phyloP scores from a whole-genome alignment of 2,329 filamentous ascomycete genomes.

The Dactylellina drechsleri region DNA sequence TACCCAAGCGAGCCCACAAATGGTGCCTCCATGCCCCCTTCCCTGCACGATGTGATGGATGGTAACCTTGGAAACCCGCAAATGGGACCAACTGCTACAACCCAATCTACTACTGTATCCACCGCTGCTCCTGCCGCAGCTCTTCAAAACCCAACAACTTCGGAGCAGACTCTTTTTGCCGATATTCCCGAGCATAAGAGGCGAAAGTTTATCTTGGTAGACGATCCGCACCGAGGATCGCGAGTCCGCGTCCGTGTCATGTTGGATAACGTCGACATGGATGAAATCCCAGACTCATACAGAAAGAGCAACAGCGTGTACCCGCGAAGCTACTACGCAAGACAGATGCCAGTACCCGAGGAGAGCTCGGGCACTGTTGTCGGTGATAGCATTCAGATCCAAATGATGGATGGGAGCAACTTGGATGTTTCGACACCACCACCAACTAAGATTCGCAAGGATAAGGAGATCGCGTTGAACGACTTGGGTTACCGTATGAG shows the following conservation, averaged over 20 bases:
- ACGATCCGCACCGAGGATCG: constrained; percentile 82
- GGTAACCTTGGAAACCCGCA: constrained; percentile 52
- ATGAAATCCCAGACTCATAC: constrained; percentile 95
- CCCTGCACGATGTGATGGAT: constrained; percentile 61
- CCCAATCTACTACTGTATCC: constrained; percentile 55
- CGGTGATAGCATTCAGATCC: constrained; percentile 68
- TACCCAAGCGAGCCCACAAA: constrained; percentile 72
- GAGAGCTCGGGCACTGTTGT: constrained; percentile 73
- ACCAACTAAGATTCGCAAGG: constrained; percentile 74
- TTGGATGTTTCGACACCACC: constrained; percentile 79
- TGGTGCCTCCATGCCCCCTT: constrained; percentile 71
- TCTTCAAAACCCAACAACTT: constrained; percentile 66
- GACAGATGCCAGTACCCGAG: constrained; percentile 86
- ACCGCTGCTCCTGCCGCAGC: constrained; percentile 52
- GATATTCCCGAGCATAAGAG: constrained; percentile 89
- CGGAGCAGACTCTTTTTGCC: constrained; percentile 79
- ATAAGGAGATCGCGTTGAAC: constrained; percentile 89
- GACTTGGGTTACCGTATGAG: constrained; percentile 95
- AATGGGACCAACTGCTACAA: constrained; percentile 58
- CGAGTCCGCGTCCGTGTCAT: constrained; percentile 89
- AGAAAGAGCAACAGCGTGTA: constrained; percentile 89
- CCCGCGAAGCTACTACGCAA: constrained; percentile 76
- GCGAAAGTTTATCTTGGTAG: constrained; percentile 95
- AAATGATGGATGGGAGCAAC: constrained; percentile 75
- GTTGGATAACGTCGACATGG: constrained; percentile 91